phyloP scores from a whole-genome alignment of 106 monocot genomes.

The Allium fistulosum region DNA sequence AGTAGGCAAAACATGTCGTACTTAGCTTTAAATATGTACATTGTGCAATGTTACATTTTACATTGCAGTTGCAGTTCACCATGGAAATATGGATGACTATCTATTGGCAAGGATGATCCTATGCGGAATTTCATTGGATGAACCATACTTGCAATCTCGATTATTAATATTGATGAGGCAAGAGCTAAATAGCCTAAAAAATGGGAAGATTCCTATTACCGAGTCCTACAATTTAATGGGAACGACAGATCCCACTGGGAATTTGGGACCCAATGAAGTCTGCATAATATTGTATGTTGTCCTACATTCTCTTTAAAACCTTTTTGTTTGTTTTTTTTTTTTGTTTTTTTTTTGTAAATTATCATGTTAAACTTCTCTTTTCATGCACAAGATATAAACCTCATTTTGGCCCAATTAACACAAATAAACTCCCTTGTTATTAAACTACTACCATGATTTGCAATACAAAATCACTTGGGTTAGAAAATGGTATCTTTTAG shows the following conservation, averaged over 20 bases:
- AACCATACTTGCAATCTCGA: constrained; percentile 35
- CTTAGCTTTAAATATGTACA: no score
- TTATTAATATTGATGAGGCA: constrained; percentile 28
- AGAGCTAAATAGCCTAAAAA: constrained; percentile 35
- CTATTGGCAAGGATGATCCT: constrained; percentile 41
- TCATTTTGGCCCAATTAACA: no score
- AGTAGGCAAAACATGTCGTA: neutral
- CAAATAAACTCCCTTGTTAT: no score
- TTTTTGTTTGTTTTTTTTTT: neutral
- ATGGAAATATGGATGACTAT: constrained; percentile 52
- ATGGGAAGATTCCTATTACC: constrained; percentile 35
- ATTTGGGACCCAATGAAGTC: constrained; percentile 53
- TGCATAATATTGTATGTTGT: constrained; percentile 68
- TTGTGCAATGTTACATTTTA: neutral
- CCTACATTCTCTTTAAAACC: neutral
- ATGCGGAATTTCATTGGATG: constrained; percentile 61
- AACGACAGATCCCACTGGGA: constrained; percentile 59
- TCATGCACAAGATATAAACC: no score
- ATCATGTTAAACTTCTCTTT: neutral
- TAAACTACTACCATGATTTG: no score
- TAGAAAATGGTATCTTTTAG: no score
- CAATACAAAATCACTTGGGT: no score
- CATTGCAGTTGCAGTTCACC: constrained; percentile 38
- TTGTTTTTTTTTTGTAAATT: neutral
- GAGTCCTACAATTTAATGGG: constrained; percentile 84